These are phyloP conservation scores for Chaetomium fimeti DNA, from an alignment of 495 filamentous ascomycete species.

Conservation along the genomic window DNA sequence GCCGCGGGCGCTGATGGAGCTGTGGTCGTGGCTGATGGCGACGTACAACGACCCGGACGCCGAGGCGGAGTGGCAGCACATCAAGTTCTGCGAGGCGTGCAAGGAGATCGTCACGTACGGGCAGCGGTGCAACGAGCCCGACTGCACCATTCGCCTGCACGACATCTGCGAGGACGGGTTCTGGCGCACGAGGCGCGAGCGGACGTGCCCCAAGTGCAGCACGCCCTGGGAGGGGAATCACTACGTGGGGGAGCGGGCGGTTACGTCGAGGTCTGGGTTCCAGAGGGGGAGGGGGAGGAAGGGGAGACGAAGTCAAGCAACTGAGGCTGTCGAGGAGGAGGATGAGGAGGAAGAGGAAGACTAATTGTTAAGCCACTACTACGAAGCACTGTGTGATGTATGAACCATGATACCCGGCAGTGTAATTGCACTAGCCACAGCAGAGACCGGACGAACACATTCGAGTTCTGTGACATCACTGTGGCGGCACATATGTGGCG, in stretches of 20 bases:
- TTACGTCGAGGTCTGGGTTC: slow-evolving; percentile 50
- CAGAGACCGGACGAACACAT: slow-evolving; percentile 7
- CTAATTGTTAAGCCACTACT: neutral
- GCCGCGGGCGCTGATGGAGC: slow-evolving; percentile 77
- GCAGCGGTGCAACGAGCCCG: slow-evolving; percentile 69
- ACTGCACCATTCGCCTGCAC: slow-evolving; percentile 72
- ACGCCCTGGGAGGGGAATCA: slow-evolving; percentile 68
- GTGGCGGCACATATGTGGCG: slow-evolving; percentile 12
- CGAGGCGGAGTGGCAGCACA: slow-evolving; percentile 58
- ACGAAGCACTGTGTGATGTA: neutral
- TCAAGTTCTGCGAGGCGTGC: slow-evolving; percentile 88
- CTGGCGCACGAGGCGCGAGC: slow-evolving; percentile 59
- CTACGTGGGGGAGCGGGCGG: slow-evolving; percentile 80
- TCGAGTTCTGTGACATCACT: slow-evolving; percentile 19
- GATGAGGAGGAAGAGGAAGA: slow-evolving; percentile 26
- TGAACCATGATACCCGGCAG: slow-evolving; percentile 19
- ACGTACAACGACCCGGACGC: slow-evolving; percentile 76
- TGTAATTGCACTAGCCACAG: slow-evolving; percentile 11
- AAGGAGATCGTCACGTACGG: slow-evolving; percentile 88
- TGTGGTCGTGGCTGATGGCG: slow-evolving; percentile 74
- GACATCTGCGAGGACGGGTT: slow-evolving; percentile 71
- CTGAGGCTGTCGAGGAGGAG: slow-evolving; percentile 10
- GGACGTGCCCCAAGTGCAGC: slow-evolving; percentile 72
- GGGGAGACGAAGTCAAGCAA: slow-evolving; percentile 33
- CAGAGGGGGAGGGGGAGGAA: slow-evolving; percentile 38